Conservation (phyloP, 83 land plant species). For the Isoetes engelmannii region DNA sequence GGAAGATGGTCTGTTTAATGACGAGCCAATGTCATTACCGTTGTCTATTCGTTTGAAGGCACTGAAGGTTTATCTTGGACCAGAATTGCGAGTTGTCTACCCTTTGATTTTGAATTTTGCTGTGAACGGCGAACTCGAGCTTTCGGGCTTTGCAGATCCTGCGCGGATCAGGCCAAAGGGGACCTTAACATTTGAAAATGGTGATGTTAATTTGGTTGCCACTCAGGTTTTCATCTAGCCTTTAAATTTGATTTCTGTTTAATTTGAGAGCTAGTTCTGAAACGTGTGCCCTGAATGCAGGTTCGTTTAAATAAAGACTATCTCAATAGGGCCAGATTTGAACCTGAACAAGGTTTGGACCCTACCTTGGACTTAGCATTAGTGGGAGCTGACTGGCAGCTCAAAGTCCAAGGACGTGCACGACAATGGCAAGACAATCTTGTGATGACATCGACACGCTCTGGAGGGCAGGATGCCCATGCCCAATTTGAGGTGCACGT, state of each 20-base stretch:
- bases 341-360: constrained; percentile 95
- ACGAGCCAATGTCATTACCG: background rate
- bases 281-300: constrained; percentile 33
- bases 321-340: constrained; percentile 88
- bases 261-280: background rate
- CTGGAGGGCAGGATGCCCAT: constrained; percentile 90
- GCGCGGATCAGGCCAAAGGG: constrained; percentile 77
- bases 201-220: constrained; percentile 77
- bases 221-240: constrained; percentile 44
- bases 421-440: constrained; percentile 95
- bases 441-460: constrained; percentile 92
- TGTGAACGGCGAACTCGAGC: constrained; percentile 92
- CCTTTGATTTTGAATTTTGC: constrained; percentile 97
- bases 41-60: constrained; percentile 63
- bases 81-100: constrained; percentile 85
- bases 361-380: constrained; percentile 84
- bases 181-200: constrained; percentile 85
- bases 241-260: background rate
- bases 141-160: constrained; percentile 88
- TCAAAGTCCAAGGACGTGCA: constrained; percentile 86
- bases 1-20: background rate
- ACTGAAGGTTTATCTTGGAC: constrained; percentile 79
- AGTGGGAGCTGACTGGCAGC: constrained; percentile 96
- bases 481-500: constrained; percentile 68
- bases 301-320: constrained; percentile 89